Evolutionary conservation across 305 asterid genomes (phyloP), one percentile per base, ranked within the genome.

Genomic region (Plantago coronopus): DNA sequence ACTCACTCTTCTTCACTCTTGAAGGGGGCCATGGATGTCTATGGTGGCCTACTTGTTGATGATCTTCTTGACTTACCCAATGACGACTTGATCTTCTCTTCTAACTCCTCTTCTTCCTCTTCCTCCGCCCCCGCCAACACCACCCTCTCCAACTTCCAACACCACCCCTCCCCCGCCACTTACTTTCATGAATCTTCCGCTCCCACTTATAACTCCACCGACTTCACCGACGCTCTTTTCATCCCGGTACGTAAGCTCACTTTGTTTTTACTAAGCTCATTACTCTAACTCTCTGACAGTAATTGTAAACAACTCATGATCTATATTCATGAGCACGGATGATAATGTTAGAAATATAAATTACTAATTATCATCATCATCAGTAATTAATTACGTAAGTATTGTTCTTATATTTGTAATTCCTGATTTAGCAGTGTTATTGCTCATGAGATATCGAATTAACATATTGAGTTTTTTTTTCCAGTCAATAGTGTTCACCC

Each of bases 181-280:
- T 61, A 60, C 65, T 70, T 48, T 9, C 64, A 77, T 2, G 59
- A 59, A 15, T 38, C 73, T 14, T 44, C 69, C 16, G 17, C 53
- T 46, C 76, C 74, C 19, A 23, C 70, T 31, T 50, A 70, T 56
- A 8, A 48, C 25, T 59, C 82, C 60, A 54, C 74, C 9, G 74
- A 73, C 57, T 80, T 83, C 69, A 61, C 73, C 54, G 76, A 83
- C 70, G 67, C 78, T 51, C 70, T 79, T 5, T 72, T 71, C 37
- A 72, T 86, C 1, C 91, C 86, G 7, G 95, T 83, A 61, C 73
- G 83, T 21, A n/a, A n/a, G n/a, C n/a, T n/a, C n/a, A n/a, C n/a
- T n/a, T n/a, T n/a, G n/a, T n/a, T n/a, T n/a, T n/a, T n/a, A n/a
- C n/a, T n/a, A n/a, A n/a, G n/a, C n/a, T n/a, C n/a, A n/a, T n/a